Evolutionary conservation across 2,329 filamentous ascomycete genomes (phyloP).

Genomic region (Penicillium paneum): DNA sequence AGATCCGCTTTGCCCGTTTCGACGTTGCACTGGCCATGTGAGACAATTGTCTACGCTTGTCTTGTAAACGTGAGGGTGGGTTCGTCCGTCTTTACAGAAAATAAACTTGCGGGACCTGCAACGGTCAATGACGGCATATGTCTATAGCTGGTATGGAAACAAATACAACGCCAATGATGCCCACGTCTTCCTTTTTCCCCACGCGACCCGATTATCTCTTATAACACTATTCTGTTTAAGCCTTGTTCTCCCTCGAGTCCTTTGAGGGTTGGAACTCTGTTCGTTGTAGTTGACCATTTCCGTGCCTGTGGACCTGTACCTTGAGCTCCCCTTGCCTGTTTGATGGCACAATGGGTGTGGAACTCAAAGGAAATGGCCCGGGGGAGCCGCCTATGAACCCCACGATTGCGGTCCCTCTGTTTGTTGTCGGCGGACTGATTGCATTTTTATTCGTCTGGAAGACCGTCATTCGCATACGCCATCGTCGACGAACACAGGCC

Average conservation of each 20-base stretch:
- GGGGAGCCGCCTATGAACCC: constrained; percentile 34
- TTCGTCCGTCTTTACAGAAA: constrained; percentile 7
- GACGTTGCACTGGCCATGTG: constrained; percentile 21
- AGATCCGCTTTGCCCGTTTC: constrained; percentile 9
- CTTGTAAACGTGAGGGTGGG: constrained; percentile 14
- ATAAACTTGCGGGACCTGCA: constrained; percentile 6
- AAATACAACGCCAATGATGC: constrained; percentile 17
- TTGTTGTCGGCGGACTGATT: constrained; percentile 26
- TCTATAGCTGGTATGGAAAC: background rate
- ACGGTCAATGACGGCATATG: constrained; percentile 27
- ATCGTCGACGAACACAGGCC: constrained; percentile 23
- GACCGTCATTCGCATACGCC: constrained; percentile 21
- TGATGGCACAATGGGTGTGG: constrained; percentile 31
- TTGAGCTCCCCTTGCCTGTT: background rate
- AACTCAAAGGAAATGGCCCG: constrained; percentile 25
- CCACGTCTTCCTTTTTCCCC: constrained; percentile 3
- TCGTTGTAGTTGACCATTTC: constrained; percentile 13
- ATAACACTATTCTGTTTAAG: background rate
- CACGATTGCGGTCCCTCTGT: constrained; percentile 31
- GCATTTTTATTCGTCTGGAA: constrained; percentile 25
- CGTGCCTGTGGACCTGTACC: constrained; percentile 1
- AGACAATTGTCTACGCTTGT: constrained; percentile 5
- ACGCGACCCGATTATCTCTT: background rate
- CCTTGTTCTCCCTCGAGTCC: background rate
- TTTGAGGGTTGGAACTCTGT: constrained; percentile 10